Evolutionary conservation across 768 basidiomycete genomes (phyloP).

Genomic region (Exidia glandulosa): DNA sequence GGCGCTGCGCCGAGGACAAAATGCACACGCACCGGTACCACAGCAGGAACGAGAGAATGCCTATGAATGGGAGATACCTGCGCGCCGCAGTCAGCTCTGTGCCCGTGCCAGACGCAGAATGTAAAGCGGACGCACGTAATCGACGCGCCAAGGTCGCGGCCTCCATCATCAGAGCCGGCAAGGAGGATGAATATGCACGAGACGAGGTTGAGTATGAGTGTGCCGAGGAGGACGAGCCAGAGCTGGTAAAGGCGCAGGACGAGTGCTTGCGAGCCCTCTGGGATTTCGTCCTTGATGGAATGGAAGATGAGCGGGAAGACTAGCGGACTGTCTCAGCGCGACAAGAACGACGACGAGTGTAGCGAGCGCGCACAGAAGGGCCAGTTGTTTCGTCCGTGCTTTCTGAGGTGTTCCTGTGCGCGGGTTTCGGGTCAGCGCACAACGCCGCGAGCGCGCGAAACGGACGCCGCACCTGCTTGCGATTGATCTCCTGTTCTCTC

Average conservation of each 20-base stretch:
- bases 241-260: conserved; percentile 84
- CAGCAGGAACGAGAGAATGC: conserved; percentile 70
- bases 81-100: conserved; percentile 5
- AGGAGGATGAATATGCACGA: conserved; percentile 81
- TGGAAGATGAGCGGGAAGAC: conserved; percentile 94
- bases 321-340: conserved; percentile 19
- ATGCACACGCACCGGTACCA: conserved; percentile 74
- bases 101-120: conserved; percentile 9
- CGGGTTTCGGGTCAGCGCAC: background rate
- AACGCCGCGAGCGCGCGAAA: background rate
- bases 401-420: conserved; percentile 49
- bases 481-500: conserved; percentile 63
- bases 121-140: conserved; percentile 49
- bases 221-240: conserved; percentile 81
- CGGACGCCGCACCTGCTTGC: conserved; percentile 23
- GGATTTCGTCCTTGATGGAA: conserved; percentile 84
- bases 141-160: conserved; percentile 69
- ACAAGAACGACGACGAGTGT: conserved; percentile 6
- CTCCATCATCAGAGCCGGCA: conserved; percentile 63
- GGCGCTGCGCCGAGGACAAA: conserved; percentile 1
- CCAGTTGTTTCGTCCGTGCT: conserved; percentile 85
- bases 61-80: conserved; percentile 75
- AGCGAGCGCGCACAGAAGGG: conserved; percentile 58
- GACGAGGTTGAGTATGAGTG: conserved; percentile 81
- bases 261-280: conserved; percentile 63